Evolutionary conservation across 495 filamentous ascomycete species (phyloP).

Genomic region (Podospora pseudoanserina): DNA sequence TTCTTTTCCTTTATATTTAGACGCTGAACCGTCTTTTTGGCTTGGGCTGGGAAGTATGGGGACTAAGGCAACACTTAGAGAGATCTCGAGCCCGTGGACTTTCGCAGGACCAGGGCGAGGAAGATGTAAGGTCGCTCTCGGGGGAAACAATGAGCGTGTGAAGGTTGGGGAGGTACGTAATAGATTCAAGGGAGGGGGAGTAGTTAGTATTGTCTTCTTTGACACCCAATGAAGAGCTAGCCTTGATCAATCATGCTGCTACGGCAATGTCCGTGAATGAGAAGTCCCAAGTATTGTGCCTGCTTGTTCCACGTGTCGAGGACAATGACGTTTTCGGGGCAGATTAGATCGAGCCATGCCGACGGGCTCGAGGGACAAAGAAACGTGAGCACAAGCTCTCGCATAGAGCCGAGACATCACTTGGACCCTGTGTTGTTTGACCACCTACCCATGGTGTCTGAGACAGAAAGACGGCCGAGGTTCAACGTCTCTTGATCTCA

Average conservation of each 20-base stretch:
- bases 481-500: background rate
- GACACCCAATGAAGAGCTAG: conserved; percentile 6
- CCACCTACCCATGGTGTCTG: background rate
- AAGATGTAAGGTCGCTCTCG: background rate
- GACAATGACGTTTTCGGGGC: background rate
- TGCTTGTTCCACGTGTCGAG: background rate
- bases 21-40: conserved; percentile 35
- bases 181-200: background rate
- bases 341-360: background rate
- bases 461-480: background rate
- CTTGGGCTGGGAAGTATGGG: conserved; percentile 21
- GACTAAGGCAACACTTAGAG: background rate
- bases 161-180: background rate
- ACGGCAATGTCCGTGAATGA: background rate
- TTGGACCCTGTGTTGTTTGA: background rate
- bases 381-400: background rate
- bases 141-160: background rate
- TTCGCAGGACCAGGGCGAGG: background rate
- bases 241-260: conserved; percentile 1
- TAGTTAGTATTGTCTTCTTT: conserved; percentile 11
- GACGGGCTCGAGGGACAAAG: no score
- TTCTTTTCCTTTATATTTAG: conserved; percentile 37
- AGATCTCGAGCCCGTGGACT: background rate
- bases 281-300: background rate
- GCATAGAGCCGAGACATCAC: background rate